Percentiles rank a stretch among this genome's conserved stretches.
These are phyloP conservation scores for Melastoma candidum DNA, from an alignment of 441 rosid genomes.

Conservation along the genomic window DNA sequence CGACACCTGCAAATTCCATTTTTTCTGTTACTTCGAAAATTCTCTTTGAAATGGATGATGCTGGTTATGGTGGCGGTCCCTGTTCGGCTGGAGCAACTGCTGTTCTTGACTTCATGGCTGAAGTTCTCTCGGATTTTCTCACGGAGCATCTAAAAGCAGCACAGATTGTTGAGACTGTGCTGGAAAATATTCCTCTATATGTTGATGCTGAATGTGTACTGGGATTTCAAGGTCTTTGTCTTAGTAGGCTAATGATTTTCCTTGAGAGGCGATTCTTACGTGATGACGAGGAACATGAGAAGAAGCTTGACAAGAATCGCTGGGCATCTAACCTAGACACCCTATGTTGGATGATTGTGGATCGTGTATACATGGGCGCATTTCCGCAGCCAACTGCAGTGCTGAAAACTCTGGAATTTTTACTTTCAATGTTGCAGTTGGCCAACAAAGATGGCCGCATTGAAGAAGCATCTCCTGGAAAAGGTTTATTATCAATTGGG, in stretches of 20 bases:
- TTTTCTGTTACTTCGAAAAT: slow-evolving; percentile 54
- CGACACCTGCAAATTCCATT: slow-evolving; percentile 38
- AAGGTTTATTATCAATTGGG: slow-evolving; percentile 79
- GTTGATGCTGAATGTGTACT: slow-evolving; percentile 79
- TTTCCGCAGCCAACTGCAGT: slow-evolving; percentile 87
- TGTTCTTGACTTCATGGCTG: slow-evolving; percentile 84
- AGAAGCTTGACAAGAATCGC: slow-evolving; percentile 81
- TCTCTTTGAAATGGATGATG: slow-evolving; percentile 79
- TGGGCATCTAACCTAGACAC: slow-evolving; percentile 97
- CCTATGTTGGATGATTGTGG: slow-evolving; percentile 95
- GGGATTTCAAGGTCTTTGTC: slow-evolving; percentile 89
- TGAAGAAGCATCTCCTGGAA: slow-evolving; percentile 95
- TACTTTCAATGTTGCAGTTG: slow-evolving; percentile 95
- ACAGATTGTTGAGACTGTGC: slow-evolving; percentile 57
- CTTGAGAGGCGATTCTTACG: slow-evolving; percentile 97
- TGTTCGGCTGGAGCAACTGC: slow-evolving; percentile 98
- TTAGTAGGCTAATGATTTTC: slow-evolving; percentile 88
- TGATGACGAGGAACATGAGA: slow-evolving; percentile 97
- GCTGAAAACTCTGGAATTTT: slow-evolving; percentile 82
- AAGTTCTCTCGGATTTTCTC: slow-evolving; percentile 82
- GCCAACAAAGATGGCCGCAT: slow-evolving; percentile 98
- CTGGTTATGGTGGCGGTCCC: slow-evolving; percentile 94
- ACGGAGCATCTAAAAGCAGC: slow-evolving; percentile 92
- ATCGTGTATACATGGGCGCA: slow-evolving; percentile 96
- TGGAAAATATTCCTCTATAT: slow-evolving; percentile 77